Evolutionary conservation across 352 stramenopile species (phyloP), one percentile per base, ranked within the genome.

Genomic region (Pythium vanterpoolii): DNA sequence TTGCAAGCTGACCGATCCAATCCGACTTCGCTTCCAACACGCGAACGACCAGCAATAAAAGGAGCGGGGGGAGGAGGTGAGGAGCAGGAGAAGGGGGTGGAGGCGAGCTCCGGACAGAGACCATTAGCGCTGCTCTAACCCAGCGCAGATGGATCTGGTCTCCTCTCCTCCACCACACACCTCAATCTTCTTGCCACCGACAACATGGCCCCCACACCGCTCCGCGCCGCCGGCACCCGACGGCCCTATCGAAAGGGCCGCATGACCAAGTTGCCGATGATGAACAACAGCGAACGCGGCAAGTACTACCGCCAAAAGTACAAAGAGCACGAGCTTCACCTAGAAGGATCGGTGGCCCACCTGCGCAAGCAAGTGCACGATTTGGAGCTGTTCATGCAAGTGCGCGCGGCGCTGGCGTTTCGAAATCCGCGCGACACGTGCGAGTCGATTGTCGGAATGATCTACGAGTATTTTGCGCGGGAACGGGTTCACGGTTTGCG

Each of bases 301-400:
- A 87, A 84, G 52, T 87, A 83, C 72, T 87, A 87, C 46, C 69
- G 77, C 5, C 68, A 74, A 47, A 87, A 87, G 64, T 81, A 80
- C 51, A 74, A 77, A 39, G 68, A 79, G 56, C 80, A 84, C 68
- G 74, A 84, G 55, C 51, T 63, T 21, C 42, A 63, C 24, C 73
- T 85, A 23, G 73, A 80, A 56, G 53, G 39, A 16, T 64, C 71
- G 31, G 71, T 80, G 13, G 38, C 56, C 10, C 44, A 58, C n/a
- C 64, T 84, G 59, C 56, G 66, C 30, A 54, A 57, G 51, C 70
- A 83, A 45, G 66, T 87, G 39, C 61, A 56, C 24, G 63, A 75
- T 46, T 55, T 87, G 18, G 45, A 73, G 46, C 31, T 69, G 23
- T 54, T 83, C 16, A 45, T 74, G 26, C 60, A 68, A n/a, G 54